phyloP scores from a whole-genome alignment of 208 protist genomes.

The Leishmania tarentolae region DNA sequence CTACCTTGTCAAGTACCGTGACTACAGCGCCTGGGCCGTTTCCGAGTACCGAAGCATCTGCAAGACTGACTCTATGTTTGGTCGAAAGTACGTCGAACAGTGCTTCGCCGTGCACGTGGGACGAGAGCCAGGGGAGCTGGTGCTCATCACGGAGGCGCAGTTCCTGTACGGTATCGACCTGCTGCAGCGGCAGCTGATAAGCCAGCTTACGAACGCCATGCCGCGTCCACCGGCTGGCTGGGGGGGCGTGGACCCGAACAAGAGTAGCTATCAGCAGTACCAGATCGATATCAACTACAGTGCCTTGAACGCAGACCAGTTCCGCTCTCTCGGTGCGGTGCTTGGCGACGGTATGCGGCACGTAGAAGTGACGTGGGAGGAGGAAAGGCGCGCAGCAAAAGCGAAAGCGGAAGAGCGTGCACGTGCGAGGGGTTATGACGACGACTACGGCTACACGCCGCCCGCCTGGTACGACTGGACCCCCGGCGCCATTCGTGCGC shows the following conservation, averaged over 20 bases:
- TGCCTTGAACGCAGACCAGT: constrained; percentile 81
- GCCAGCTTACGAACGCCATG: constrained; percentile 39
- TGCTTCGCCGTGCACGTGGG: constrained; percentile 86
- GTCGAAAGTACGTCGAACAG: constrained; percentile 81
- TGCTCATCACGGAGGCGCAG: constrained; percentile 81
- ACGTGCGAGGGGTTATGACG: constrained; percentile 6
- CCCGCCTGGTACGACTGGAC: constrained; percentile 84
- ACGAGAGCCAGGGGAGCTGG: constrained; percentile 70
- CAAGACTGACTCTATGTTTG: constrained; percentile 65
- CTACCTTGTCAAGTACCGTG: constrained; percentile 83
- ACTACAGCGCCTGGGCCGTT: constrained; percentile 79
- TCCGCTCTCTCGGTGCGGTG: constrained; percentile 70
- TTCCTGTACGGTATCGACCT: constrained; percentile 79
- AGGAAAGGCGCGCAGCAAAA: constrained; percentile 36
- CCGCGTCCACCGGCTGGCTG: constrained; percentile 26
- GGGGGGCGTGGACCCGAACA: constrained; percentile 25
- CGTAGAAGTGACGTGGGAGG: constrained; percentile 68
- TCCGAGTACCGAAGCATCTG: constrained; percentile 51
- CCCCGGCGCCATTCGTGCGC: constrained; percentile 58
- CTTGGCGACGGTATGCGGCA: constrained; percentile 71
- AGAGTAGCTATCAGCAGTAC: constrained; percentile 48
- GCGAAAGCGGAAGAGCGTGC: constrained; percentile 32
- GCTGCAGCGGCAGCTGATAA: constrained; percentile 69
- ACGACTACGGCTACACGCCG: constrained; percentile 41
- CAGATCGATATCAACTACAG: constrained; percentile 71